Evolutionary conservation across 805 yeast genomes (phyloP), one percentile per base, ranked within the genome.

Genomic region (Clavispora phyllophila): DNA sequence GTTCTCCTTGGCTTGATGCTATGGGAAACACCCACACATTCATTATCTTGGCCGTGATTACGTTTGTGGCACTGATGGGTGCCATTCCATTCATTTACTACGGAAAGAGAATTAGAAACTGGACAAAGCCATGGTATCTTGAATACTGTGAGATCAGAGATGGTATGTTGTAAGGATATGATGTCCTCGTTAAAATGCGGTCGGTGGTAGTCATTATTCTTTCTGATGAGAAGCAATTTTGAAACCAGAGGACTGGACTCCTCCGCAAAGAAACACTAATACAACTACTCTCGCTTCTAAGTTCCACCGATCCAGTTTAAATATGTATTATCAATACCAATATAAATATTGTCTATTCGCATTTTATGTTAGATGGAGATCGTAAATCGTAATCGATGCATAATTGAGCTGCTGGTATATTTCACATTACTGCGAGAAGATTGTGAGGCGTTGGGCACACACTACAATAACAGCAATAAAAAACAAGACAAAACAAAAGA

Each of bases 1-100:
- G 86, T 53, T 77, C 84, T 1, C 65, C 73, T 19, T 78, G 84
- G 81, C 57, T 81, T 20, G 79, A 66, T 26, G 73, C 75, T 6
- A 63, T 76, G 48, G 84, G 86, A 14, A 76, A 76, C 37, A 70
- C 75, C 35, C 72, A 78, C 48, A 77, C 85, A 0, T 81, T 79
- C 51, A 77, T 79, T 43, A 79, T 80, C 8, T 63, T 81, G 51
- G 84, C 85, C 2, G 76, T 72, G 4, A 64, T 83, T 40, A 82
- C 81, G 52, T 71, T 80, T 45, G 72, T 72, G n/a, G 70, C 81
- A 17, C 76, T 81, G 70, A 67, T 75, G 45, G 49, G 75, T 26
- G 76, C 81, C 9, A 56, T 79, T 37, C 87, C 87, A 20, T 72
- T 76, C 58, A 72, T 80, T 36, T 57, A 65, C 18, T 82, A 74